Base-by-base conservation (phyloP, 192 early-diverging fungal genomes). In the Linnemannia zychae region DNA sequence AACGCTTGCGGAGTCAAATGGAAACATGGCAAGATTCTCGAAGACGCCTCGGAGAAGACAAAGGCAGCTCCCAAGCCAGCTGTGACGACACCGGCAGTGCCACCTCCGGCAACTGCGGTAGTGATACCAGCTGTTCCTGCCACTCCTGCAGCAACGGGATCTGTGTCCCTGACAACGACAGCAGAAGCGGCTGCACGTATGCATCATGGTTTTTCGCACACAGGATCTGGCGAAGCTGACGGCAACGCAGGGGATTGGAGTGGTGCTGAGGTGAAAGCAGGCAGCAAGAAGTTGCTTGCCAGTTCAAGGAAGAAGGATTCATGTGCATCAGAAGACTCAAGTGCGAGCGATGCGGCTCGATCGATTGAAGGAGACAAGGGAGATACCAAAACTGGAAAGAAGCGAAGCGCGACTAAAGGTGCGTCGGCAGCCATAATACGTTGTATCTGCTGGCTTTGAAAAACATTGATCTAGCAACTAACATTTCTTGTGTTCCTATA, bases 1-100 rank as follows among this genome's bases (percentile, higher is more conserved):
- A 96, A 96, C 75, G 92, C 93, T 0, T 96, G 95, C 66, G 95
- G 95, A 31, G 92, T 96, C 12, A 93, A 94, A 53, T 96, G 95
- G 95, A 94, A 92, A 46, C 87, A 91, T 24, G 95, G 95, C 46
- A 94, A 94, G 72, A 93, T 96, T 66, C 60, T 82, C 15, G 47
- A 71, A 13, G 66, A 78, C 60, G n/a, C 57, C 2, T 37, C 38
- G n/a, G 57, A 67, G 48, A 67, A 17, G 16, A 17, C 72, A 24
- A 46, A 44, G 5, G 31, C 79, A 65, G 16, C 49, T 7, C 36
- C 53, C 1, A 47, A 33, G 46, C 20, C 65, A 36, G 24, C 46
- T 67, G 44, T 53, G 36, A 18, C 36, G 37, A 11, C 7, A 4
- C 38, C 4, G 9, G 24, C 6, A 1, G 24, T 28, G 11, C 4